Base-by-base conservation (phyloP, 805 yeast species). In the Yamadazyma paraphyllophila region DNA sequence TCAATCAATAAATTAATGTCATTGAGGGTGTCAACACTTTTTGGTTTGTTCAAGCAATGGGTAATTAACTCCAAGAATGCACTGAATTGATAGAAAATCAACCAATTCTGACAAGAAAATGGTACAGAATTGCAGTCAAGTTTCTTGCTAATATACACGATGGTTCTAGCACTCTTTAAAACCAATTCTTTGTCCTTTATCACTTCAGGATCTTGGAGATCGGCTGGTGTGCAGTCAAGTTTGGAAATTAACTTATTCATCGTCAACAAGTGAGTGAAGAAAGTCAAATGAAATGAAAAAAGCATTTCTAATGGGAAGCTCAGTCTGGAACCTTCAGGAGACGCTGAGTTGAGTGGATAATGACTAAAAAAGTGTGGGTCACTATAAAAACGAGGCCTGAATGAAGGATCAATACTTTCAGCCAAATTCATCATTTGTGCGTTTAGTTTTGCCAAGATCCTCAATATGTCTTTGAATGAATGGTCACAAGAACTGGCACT, bases 131-230 rank as follows among this genome's bases (percentile, higher is more conserved):
- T 46, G 11, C 53, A 51, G 27, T 56, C 58, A 12, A 67, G 29
- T 24, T 54, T 54, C 4, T 52, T 54, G 2, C 59, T 55, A 24
- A 67, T 50, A 40, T 54, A 53, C 17, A 71, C 44, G 9, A 71
- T 61, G 0, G 75, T 70, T 25, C 76, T 54, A 5, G 75, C 69
- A 25, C 72, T 59, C 36, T 67, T 62, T 30, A 66, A 47, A 3
- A 67, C 61, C 17, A 67, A 43, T 33, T 60, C 57, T 30, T 51
- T 53, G 1, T 48, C 33, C 3, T 46, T 52, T 12, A 57, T 58
- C 3, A 49, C 53, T 13, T 58, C 58, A 7, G 33, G 26, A 27
- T 25, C 14, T 20, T 36, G 27, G 10, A 24, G 24, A 4, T 39
- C 43, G 3, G 32, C 36, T 17, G 34, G 37, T 10, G 30, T 14